Evolutionary conservation across 179 eudicot genomes (phyloP), one percentile per base, ranked within the genome.

Genomic region (Heliamphora ciliata): DNA sequence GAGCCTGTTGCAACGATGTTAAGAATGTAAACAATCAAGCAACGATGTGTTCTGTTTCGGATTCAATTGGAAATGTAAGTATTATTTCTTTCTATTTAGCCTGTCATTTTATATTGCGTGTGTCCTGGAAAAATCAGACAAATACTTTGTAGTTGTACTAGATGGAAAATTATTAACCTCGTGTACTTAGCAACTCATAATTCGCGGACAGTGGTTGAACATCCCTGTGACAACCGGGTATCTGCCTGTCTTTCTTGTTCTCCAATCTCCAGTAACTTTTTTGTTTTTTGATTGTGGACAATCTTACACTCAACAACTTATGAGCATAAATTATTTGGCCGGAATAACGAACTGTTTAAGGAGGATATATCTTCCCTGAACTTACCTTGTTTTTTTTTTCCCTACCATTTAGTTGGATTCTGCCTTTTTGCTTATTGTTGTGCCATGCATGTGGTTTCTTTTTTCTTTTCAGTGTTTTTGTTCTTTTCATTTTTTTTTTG

Each of bases 21-120:
- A 61, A 78, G 73, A 79, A 61, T 61, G 50, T 14, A 59, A 74
- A 75, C 61, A 64, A 80, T 82, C 84, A 84, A 85, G 81, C 74
- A 55, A 72, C 77, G 55, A 80, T 78, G 59, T 71, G 77, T 79
- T 80, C 71, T 66, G 55, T 55, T 59, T 47, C 18, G 77, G 82
- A 84, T 77, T 84, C 87, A 75, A 84, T 88, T 88, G 93, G 88
- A 81, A 85, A 88, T 86, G 95, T 91, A 82, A 84, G 92, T 1
- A 4, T 81, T 75, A 59, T 54, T 71, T 21, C 60, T 0, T 72
- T 66, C 69, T 69, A 10, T 40, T 80, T 31, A 70, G 3, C 75
- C 65, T 66, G 11, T 52, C 61, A 51, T 54, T 64, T 65, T 58
- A n/a, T 76, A 18, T 50, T 18, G 58, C 82, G 15, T 61, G 44